phyloP scores from a whole-genome alignment of 805 yeast species.

The Komagataella pseudopastoris region DNA sequence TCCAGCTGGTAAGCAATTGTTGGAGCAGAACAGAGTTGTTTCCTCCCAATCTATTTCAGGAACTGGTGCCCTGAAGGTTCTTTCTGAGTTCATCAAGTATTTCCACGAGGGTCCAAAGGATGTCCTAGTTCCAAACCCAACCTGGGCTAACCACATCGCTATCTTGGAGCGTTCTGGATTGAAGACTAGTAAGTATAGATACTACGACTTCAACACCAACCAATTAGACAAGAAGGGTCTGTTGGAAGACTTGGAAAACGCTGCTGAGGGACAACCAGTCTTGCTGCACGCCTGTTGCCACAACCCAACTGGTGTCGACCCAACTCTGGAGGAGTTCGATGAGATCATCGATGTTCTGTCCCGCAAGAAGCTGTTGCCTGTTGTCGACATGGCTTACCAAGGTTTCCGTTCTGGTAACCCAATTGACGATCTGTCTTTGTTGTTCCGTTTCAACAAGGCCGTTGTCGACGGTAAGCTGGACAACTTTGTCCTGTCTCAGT shows the following conservation, averaged over 20 bases:
- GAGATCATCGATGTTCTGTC: slow-evolving; percentile 52
- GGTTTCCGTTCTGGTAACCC: slow-evolving; percentile 86
- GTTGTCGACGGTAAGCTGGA: slow-evolving; percentile 33
- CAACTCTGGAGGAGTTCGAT: slow-evolving; percentile 70
- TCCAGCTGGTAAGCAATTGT: slow-evolving; percentile 37
- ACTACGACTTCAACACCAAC: slow-evolving; percentile 52
- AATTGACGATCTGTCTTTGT: slow-evolving; percentile 45
- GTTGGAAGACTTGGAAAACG: slow-evolving; percentile 39
- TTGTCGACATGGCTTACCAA: slow-evolving; percentile 91
- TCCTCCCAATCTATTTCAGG: slow-evolving; percentile 88
- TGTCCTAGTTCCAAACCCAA: slow-evolving; percentile 71
- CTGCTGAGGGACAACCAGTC: slow-evolving; percentile 48
- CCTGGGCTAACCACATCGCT: slow-evolving; percentile 90
- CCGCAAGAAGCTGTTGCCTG: slow-evolving; percentile 52
- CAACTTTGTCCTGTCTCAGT: slow-evolving; percentile 62
- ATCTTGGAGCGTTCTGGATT: slow-evolving; percentile 69
- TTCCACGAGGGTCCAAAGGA: slow-evolving; percentile 37
- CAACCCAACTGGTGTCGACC: slow-evolving; percentile 95
- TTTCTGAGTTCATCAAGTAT: slow-evolving; percentile 60
- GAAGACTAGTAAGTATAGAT: slow-evolving; percentile 46
- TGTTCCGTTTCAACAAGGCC: slow-evolving; percentile 26
- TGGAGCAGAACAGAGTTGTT: slow-evolving; percentile 53
- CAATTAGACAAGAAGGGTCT: slow-evolving; percentile 54
- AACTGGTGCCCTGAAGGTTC: slow-evolving; percentile 84
- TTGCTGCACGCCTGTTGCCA: slow-evolving; percentile 92